Base-by-base conservation (phyloP, 2,329 filamentous ascomycete species). In the Conoideocrella luteorostrata region DNA sequence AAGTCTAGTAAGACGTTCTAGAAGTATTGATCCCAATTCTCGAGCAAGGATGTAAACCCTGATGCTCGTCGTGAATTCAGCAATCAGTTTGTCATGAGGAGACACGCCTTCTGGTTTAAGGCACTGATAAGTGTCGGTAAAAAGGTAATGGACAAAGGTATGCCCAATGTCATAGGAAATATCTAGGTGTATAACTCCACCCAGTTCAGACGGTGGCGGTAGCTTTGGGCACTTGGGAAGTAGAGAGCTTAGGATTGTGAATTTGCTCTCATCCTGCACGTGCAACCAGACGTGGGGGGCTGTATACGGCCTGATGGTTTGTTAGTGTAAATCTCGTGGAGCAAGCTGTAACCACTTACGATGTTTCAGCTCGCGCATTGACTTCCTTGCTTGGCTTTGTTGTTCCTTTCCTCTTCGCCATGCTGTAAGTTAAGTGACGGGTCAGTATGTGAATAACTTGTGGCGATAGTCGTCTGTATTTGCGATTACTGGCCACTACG, bases 221-320 rank as follows among this genome's bases (percentile, higher is more conserved):
- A 34, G 32, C 12, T 34, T n/a, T 34, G 32, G 32, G 20, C n/a
- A 34, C 32, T 34, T 34, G 17, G 17, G 32, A n/a, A 34, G 32
- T 5, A 34, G 32, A 15, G 32, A 10, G 11, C 32, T 34, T 10
- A 18, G 32, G 11, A 34, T 18, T 17, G 32, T 17, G 10, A 17
- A 34, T 34, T 34, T 18, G 32, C 12, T 34, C 17, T 18, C 36
- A 13, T 22, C 23, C 36, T 38, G n/a, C 10, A 38, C 11, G 18
- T 22, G 30, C 36, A 39, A 34, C 26, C 18, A 20, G 9, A 13
- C 26, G 10, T 20, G 9, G 20, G 41, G 28, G 28, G 26, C 33
- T 40, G 46, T 10, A 26, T 41, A 24, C 32, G 32, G 32, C 17
- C 32, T 34, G 20, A 11, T 34, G 32, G n/a, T n/a, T n/a, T n/a